Evolutionary conservation across 208 protist species (phyloP).

Genomic region (Leishmania major): DNA sequence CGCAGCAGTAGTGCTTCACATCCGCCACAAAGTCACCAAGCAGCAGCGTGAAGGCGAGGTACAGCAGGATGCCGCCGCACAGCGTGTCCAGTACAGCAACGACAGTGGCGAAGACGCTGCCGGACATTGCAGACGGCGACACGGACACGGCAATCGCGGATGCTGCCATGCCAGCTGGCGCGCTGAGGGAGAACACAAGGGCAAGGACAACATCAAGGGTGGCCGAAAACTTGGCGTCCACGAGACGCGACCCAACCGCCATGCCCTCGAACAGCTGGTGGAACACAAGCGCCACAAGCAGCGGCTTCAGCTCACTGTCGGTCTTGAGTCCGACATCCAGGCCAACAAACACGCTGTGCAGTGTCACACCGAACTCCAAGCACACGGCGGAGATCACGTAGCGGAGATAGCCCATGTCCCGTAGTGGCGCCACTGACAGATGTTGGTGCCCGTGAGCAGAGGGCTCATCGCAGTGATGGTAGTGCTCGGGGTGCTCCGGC

Average conservation of each 20-base stretch:
- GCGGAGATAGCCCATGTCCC: slow-evolving; percentile 28
- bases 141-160: slow-evolving; percentile 33
- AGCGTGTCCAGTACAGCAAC: slow-evolving; percentile 55
- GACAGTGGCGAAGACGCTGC: slow-evolving; percentile 34
- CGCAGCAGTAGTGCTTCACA: slow-evolving; percentile 27
- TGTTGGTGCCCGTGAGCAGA: slow-evolving; percentile 35
- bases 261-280: slow-evolving; percentile 82
- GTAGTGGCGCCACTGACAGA: slow-evolving; percentile 9
- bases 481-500: not conserved
- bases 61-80: slow-evolving; percentile 76
- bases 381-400: slow-evolving; percentile 50
- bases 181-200: slow-evolving; percentile 52
- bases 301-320: slow-evolving; percentile 45
- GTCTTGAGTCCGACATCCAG: slow-evolving; percentile 53
- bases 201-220: slow-evolving; percentile 44
- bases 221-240: slow-evolving; percentile 49
- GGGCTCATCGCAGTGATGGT: not conserved
- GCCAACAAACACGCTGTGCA: slow-evolving; percentile 81
- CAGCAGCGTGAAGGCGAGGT: slow-evolving; percentile 69
- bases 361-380: slow-evolving; percentile 66
- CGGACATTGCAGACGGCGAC: slow-evolving; percentile 39
- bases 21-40: slow-evolving; percentile 58
- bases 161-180: slow-evolving; percentile 42
- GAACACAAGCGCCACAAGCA: slow-evolving; percentile 64
- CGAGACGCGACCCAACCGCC: slow-evolving; percentile 62